These are phyloP conservation scores for Hypoxylon trugodes DNA, from an alignment of 495 filamentous ascomycete species.

Conservation along the genomic window DNA sequence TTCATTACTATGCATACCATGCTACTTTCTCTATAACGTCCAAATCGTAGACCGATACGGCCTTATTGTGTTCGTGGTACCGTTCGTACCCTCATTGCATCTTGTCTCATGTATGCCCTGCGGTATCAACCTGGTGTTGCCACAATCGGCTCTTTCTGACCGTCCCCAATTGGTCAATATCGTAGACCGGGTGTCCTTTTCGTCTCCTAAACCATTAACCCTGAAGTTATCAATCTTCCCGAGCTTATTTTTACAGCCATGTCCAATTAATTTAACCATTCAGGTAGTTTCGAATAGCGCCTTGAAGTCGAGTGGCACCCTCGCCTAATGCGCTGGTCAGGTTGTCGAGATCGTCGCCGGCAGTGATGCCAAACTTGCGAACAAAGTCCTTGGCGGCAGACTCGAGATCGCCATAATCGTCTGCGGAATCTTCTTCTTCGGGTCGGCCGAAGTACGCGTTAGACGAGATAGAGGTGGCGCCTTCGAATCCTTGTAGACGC, in stretches of 20 bases:
- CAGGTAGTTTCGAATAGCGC: slow-evolving; percentile 87
- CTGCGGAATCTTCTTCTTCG: slow-evolving; percentile 70
- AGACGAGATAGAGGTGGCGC: slow-evolving; percentile 89
- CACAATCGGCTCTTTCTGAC: neutral
- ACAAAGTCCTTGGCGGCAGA: slow-evolving; percentile 93
- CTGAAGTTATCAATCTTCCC: neutral
- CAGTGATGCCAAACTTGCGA: slow-evolving; percentile 91
- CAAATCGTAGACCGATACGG: slow-evolving; percentile 21
- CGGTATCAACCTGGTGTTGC: neutral
- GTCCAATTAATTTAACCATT: slow-evolving; percentile 44
- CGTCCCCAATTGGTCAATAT: neutral
- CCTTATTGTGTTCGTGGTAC: slow-evolving; percentile 27
- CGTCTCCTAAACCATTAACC: no score
- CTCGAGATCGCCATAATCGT: slow-evolving; percentile 89
- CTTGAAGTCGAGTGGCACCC: slow-evolving; percentile 83
- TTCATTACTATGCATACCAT: slow-evolving; percentile 38
- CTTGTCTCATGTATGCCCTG: slow-evolving; percentile 18
- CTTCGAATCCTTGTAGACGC: slow-evolving; percentile 89
- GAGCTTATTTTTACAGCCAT: neutral
- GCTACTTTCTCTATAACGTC: slow-evolving; percentile 30
- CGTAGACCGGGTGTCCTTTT: neutral
- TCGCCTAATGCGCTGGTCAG: slow-evolving; percentile 82
- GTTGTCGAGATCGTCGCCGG: slow-evolving; percentile 94
- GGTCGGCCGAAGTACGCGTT: slow-evolving; percentile 96
- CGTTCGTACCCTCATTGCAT: slow-evolving; percentile 21